Percentiles rank a stretch among this genome's conserved stretches.
phyloP scores from a whole-genome alignment of 2,329 filamentous ascomycete genomes.

The Phialemonium atrogriseum region DNA sequence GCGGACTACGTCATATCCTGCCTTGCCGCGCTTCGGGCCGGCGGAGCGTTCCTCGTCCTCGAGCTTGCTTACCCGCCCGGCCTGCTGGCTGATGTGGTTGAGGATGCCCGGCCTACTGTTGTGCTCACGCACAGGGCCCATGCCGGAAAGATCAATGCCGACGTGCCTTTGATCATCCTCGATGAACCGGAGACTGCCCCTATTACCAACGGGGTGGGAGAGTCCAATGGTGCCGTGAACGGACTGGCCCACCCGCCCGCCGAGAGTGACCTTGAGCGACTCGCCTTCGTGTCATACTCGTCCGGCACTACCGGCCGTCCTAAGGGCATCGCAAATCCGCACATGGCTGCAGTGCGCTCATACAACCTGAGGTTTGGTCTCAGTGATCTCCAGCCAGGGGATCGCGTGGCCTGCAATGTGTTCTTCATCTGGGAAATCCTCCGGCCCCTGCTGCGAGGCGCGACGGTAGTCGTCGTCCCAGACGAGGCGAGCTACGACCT shows the following conservation, averaged over 20 bases:
- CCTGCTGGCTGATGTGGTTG: conserved; percentile 66
- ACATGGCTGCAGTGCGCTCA: conserved; percentile 64
- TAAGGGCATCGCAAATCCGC: conserved; percentile 77
- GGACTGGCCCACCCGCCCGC: conserved; percentile 43
- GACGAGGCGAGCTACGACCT: conserved; percentile 75
- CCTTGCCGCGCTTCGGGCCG: conserved; percentile 67
- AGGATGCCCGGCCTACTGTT: conserved; percentile 64
- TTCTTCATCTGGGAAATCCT: conserved; percentile 85
- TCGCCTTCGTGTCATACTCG: conserved; percentile 76
- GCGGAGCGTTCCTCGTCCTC: conserved; percentile 72
- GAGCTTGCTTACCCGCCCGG: conserved; percentile 72
- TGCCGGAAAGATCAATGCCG: conserved; percentile 54
- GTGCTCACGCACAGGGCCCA: conserved; percentile 62
- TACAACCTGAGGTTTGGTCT: conserved; percentile 65
- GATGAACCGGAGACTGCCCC: conserved; percentile 34
- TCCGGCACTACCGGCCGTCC: conserved; percentile 70
- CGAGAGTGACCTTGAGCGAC: conserved; percentile 61
- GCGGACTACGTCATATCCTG: conserved; percentile 74
- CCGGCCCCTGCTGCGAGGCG: conserved; percentile 66
- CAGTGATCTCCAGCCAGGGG: conserved; percentile 61
- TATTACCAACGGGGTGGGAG: conserved; percentile 15
- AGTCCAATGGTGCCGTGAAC: conserved; percentile 28
- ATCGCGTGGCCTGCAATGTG: conserved; percentile 79
- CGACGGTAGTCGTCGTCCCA: conserved; percentile 66
- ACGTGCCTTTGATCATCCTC: conserved; percentile 56